Conservation (phyloP, 352 stramenopile species). For the Globisporangium alternatum region DNA sequence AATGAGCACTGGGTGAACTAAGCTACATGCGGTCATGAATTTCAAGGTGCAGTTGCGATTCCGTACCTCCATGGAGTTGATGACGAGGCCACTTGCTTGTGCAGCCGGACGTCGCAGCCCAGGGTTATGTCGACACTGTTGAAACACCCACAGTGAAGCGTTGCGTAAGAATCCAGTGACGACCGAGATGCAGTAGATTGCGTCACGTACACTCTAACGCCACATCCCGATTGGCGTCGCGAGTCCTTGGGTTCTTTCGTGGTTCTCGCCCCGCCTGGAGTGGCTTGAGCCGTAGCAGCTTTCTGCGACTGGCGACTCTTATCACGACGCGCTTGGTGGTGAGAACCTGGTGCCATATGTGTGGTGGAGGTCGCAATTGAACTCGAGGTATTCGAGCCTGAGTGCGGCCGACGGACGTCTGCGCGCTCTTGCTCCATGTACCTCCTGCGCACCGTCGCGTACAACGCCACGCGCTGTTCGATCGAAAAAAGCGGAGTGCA, state of each 20-base stretch:
- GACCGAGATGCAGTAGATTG: background rate
- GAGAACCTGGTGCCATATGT: slow-evolving; percentile 7
- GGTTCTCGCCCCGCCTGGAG: background rate
- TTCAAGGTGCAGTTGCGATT: too few species aligned
- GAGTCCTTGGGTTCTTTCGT: background rate
- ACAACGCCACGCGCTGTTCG: slow-evolving; percentile 43
- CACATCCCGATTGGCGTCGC: slow-evolving; percentile 13
- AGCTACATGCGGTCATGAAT: background rate
- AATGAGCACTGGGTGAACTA: background rate
- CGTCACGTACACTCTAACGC: slow-evolving; percentile 21
- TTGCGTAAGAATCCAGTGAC: background rate
- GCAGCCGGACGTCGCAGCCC: slow-evolving; percentile 31
- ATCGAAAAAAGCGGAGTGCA: background rate
- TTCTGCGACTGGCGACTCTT: background rate
- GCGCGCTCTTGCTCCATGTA: slow-evolving; percentile 63
- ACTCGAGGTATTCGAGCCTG: background rate
- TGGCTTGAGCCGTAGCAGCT: background rate
- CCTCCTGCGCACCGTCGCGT: slow-evolving; percentile 43
- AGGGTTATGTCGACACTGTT: slow-evolving; percentile 36
- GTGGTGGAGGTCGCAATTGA: background rate
- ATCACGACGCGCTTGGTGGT: background rate
- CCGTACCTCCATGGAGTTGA: slow-evolving; percentile 54
- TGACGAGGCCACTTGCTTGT: slow-evolving; percentile 32
- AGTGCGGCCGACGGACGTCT: slow-evolving; percentile 12
- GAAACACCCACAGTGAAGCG: background rate